Percentiles rank a stretch among this genome's conserved stretches.
Conservation (phyloP, 106 monocot species). For the Triglochin maritima region DNA sequence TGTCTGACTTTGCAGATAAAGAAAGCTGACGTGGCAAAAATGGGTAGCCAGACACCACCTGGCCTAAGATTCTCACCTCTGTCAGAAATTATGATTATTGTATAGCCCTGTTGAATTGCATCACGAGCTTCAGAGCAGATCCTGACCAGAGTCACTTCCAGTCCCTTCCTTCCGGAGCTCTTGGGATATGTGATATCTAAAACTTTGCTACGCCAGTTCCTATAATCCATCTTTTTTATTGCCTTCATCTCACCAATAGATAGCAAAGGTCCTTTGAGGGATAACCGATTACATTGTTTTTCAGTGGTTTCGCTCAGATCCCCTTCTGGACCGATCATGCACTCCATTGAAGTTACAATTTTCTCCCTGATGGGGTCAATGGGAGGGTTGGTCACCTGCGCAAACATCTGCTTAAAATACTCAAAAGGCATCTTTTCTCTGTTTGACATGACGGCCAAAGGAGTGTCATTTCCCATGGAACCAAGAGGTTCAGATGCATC, state of each 20-base stretch:
- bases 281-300: slow-evolving; percentile 66
- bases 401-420: slow-evolving; percentile 98
- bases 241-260: slow-evolving; percentile 84
- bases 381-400: slow-evolving; percentile 96
- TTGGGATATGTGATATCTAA: slow-evolving; percentile 75
- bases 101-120: slow-evolving; percentile 77
- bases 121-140: slow-evolving; percentile 66
- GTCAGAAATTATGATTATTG: slow-evolving; percentile 69
- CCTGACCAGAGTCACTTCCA: slow-evolving; percentile 70
- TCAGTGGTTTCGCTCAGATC: slow-evolving; percentile 91
- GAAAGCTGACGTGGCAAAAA: no score
- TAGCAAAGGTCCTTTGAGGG: slow-evolving; percentile 56
- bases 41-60: no score
- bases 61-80: slow-evolving; percentile 52
- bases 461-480: slow-evolving; percentile 95
- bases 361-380: slow-evolving; percentile 95
- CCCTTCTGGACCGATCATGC: slow-evolving; percentile 98
- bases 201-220: slow-evolving; percentile 79
- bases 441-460: slow-evolving; percentile 88
- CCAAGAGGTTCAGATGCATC: slow-evolving; percentile 80
- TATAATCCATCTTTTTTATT: slow-evolving; percentile 80
- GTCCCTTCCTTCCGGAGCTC: slow-evolving; percentile 46
- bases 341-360: slow-evolving; percentile 91
- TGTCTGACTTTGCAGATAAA: no score
- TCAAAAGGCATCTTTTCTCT: slow-evolving; percentile 77